A percentile compares a stretch with the other conserved stretches of the same genome.
Evolutionary conservation across 106 monocot genomes (phyloP).

Genomic region (Phalaenopsis aphrodite): DNA sequence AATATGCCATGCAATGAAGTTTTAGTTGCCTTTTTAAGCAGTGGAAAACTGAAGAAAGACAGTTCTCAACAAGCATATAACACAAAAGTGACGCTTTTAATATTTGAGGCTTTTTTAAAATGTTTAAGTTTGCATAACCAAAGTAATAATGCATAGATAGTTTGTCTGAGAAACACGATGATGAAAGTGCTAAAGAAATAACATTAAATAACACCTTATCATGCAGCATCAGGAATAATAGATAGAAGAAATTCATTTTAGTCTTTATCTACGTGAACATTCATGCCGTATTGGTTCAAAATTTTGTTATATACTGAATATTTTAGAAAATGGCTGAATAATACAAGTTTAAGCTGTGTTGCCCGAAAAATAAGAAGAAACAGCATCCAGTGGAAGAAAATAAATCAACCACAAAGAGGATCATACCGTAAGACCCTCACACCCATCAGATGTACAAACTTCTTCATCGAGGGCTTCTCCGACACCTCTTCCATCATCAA

Average conservation of each 20-base stretch:
- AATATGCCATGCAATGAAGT: not conserved
- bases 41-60: not conserved
- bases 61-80: not conserved
- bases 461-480: slow-evolving; percentile 66
- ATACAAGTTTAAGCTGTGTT: not conserved
- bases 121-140: not conserved
- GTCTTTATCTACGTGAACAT: not conserved
- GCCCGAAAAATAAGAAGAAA: not conserved
- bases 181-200: not conserved
- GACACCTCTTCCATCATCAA: slow-evolving; percentile 54
- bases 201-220: not conserved
- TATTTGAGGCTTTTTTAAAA: not conserved
- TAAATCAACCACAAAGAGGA: not conserved
- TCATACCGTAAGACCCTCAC: slow-evolving; percentile 51
- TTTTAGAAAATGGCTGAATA: not conserved
- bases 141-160: not conserved
- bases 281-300: not conserved
- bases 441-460: slow-evolving; percentile 32
- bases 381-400: not conserved
- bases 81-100: not conserved
- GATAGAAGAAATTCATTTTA: not conserved
- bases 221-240: not conserved
- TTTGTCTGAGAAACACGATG: not conserved
- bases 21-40: not conserved
- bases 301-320: not conserved